Evolutionary conservation across 1,139 yeast genomes (phyloP).

Genomic region (Spencermartinsiella ligniputridi): DNA sequence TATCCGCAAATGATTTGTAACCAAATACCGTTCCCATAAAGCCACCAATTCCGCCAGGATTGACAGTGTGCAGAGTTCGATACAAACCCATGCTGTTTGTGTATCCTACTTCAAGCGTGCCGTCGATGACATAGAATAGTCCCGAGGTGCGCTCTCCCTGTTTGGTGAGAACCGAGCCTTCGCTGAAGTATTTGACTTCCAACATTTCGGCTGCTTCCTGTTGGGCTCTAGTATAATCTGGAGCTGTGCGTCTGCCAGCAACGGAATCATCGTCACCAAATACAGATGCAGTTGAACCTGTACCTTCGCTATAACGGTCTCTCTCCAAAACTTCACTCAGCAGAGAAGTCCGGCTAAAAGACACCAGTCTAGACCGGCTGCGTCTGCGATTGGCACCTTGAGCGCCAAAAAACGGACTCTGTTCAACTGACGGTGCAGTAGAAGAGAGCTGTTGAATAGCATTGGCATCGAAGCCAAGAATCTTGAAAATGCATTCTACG

Average conservation of each 20-base stretch:
- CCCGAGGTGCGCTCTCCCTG: slow-evolving; percentile 71
- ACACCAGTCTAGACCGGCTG: slow-evolving; percentile 3
- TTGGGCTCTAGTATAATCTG: slow-evolving; percentile 45
- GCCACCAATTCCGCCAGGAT: slow-evolving; percentile 83
- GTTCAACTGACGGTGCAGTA: slow-evolving; percentile 19
- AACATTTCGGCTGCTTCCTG: slow-evolving; percentile 61
- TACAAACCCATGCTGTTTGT: slow-evolving; percentile 33
- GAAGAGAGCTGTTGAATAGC: slow-evolving; percentile 9
- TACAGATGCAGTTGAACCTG: not conserved
- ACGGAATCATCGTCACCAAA: not conserved
- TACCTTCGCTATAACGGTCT: slow-evolving; percentile 10
- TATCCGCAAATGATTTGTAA: slow-evolving; percentile 68
- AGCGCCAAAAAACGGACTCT: slow-evolving; percentile 21
- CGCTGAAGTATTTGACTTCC: slow-evolving; percentile 51
- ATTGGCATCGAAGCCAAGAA: slow-evolving; percentile 54
- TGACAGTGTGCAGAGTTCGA: slow-evolving; percentile 51
- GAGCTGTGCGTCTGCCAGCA: not conserved
- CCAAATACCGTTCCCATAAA: slow-evolving; percentile 79
- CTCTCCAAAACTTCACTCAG: slow-evolving; percentile 10
- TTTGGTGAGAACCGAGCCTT: slow-evolving; percentile 54
- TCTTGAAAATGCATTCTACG: slow-evolving; percentile 67
- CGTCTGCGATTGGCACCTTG: not conserved
- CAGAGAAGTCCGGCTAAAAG: slow-evolving; percentile 9
- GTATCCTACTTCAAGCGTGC: slow-evolving; percentile 60
- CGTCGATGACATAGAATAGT: slow-evolving; percentile 72